phyloP scores from a whole-genome alignment of 352 stramenopile species.

The Aphanomyces invadans region DNA sequence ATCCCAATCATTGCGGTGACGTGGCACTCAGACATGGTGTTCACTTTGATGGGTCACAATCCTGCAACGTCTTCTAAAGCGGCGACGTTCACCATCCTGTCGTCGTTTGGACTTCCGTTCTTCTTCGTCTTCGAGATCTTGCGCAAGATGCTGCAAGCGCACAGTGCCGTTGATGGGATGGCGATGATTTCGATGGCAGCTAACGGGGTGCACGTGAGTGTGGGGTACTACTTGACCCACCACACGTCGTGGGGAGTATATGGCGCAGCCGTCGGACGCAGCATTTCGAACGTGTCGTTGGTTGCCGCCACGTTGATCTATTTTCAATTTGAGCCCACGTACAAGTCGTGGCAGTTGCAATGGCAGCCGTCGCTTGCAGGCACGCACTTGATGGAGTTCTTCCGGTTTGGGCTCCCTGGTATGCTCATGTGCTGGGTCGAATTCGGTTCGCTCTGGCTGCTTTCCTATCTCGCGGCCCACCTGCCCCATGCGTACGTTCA shows the following conservation, averaged over 20 bases:
- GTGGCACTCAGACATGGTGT: slow-evolving; percentile 41
- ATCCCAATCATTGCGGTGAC: slow-evolving; percentile 46
- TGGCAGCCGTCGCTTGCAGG: slow-evolving; percentile 45
- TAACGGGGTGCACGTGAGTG: slow-evolving; percentile 62
- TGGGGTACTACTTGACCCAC: slow-evolving; percentile 79
- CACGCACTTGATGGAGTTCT: slow-evolving; percentile 32
- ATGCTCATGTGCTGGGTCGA: slow-evolving; percentile 55
- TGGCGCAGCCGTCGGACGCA: slow-evolving; percentile 62
- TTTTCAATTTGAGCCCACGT: slow-evolving; percentile 43
- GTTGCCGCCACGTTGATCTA: slow-evolving; percentile 51
- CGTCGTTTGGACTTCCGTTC: slow-evolving; percentile 71
- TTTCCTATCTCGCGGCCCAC: slow-evolving; percentile 56
- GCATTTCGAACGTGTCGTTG: slow-evolving; percentile 48
- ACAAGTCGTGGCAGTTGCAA: slow-evolving; percentile 47
- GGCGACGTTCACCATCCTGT: slow-evolving; percentile 52
- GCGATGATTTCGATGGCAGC: slow-evolving; percentile 51
- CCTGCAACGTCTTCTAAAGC: slow-evolving; percentile 37
- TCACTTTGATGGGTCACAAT: slow-evolving; percentile 39
- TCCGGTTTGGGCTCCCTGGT: slow-evolving; percentile 43
- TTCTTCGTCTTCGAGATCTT: slow-evolving; percentile 80
- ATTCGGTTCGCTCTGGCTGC: slow-evolving; percentile 66
- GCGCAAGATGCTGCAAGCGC: slow-evolving; percentile 77
- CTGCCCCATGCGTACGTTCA: slow-evolving; percentile 45
- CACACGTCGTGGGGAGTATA: slow-evolving; percentile 66
- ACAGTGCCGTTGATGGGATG: slow-evolving; percentile 79